Base-by-base conservation (phyloP, 2,329 filamentous ascomycete genomes). In the Ophiostoma pallidulum region DNA sequence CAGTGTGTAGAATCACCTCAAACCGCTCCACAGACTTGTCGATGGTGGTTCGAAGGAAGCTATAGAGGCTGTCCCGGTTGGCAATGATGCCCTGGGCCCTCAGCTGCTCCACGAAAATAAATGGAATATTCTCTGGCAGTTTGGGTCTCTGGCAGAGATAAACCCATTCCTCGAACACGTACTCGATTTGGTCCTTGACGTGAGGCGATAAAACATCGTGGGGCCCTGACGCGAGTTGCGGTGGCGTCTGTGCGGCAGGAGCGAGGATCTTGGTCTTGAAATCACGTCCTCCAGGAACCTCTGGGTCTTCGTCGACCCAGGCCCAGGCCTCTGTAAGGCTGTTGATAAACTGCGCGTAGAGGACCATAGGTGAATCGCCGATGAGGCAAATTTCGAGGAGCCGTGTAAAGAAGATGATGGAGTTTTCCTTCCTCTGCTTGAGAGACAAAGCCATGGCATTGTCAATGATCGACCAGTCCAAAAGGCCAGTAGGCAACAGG, bases 141-240 rank as follows among this genome's bases (percentile, higher is more conserved):
- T 82, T 80, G n/a, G 80, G 76, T 57, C 88, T 86, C 63, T 84
- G 84, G 67, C 76, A 84, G 8, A 96, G 75, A 51, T 84, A 81
- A 24, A 91, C 78, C 92, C 92, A 98, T 67, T 98, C 92, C 37
- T 91, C 89, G 59, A 98, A 96, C 18, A 96, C 76, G 61, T 98
- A 97, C 57, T 94, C 88, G 66, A 94, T 80, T 62, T 96, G 88
- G 52, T 94, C 87, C 53, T 82, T 79, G 56, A 82, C 82, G 28
- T 77, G 72, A 33, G 68, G 63, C 14, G 71, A 66, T 42, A 78
- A 74, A 48, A 82, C 77, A 19, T 74, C 78, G 16, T 45, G 8
- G 6, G 8, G 2, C 9, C 20, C 40, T 9, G 35, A 5, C 4
- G 26, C 72, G 66, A 45, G 73, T 64, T 47, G 73, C 64, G 61